These are phyloP conservation scores for Globisporangium megalacanthum DNA, from an alignment of 352 stramenopile species.

Conservation along the genomic window DNA sequence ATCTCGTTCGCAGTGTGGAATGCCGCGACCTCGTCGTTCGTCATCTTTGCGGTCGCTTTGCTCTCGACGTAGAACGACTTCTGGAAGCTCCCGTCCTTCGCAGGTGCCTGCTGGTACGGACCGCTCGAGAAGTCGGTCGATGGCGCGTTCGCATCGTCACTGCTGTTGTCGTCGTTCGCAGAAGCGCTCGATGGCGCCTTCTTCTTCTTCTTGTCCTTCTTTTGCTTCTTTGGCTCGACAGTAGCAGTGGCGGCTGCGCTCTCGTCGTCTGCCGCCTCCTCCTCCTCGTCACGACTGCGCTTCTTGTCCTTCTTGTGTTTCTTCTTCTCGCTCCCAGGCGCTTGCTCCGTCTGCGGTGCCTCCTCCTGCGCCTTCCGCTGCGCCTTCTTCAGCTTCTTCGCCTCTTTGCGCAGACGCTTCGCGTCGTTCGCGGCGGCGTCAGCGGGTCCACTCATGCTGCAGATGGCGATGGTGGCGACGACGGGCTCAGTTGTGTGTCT, in stretches of 20 bases:
- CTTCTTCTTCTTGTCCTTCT: conserved; percentile 60
- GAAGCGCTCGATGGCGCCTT: background rate
- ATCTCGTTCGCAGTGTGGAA: conserved; percentile 87
- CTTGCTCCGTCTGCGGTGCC: conserved; percentile 9
- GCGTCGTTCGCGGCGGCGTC: conserved; percentile 15
- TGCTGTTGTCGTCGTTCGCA: conserved; percentile 23
- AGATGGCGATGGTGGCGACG: too few species aligned
- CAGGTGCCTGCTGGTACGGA: conserved; percentile 64
- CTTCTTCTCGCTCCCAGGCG: conserved; percentile 21
- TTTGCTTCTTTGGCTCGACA: conserved; percentile 18
- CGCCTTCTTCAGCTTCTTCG: conserved; percentile 32
- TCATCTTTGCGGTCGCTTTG: conserved; percentile 61
- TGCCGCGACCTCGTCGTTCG: conserved; percentile 69
- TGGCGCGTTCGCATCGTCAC: conserved; percentile 10
- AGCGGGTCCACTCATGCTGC: conserved; percentile 11
- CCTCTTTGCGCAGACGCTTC: conserved; percentile 27
- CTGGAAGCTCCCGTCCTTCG: conserved; percentile 67
- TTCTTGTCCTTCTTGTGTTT: conserved; percentile 43
- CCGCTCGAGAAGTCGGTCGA: conserved; percentile 61
- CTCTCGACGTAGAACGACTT: conserved; percentile 86
- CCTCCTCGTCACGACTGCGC: conserved; percentile 20
- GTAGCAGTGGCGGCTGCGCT: background rate
- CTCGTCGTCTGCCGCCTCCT: conserved; percentile 23
- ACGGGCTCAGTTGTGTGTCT: too few species aligned
- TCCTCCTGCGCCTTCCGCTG: conserved; percentile 41